A percentile compares a stretch with the other conserved stretches of the same genome.
phyloP scores from a whole-genome alignment of 805 yeast species.

The Saccharomycopsis fibuligera region DNA sequence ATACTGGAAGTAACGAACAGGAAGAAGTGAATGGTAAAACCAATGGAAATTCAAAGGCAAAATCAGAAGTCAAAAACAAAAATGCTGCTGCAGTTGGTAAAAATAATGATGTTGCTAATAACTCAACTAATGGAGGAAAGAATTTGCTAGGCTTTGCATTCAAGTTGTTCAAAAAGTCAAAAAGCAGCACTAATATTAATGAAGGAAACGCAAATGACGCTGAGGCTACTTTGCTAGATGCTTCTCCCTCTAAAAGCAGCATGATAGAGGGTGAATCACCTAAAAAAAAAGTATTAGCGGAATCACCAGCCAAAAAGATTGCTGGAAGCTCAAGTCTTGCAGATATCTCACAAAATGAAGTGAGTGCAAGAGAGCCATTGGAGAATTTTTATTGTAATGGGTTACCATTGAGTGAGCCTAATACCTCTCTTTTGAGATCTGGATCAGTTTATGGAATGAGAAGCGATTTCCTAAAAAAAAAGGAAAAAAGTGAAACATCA shows the following conservation, averaged over 20 bases:
- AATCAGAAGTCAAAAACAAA: background rate
- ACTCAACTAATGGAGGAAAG: slow-evolving; percentile 8
- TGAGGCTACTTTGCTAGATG: background rate
- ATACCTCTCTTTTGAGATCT: no score
- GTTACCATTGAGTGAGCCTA: no score
- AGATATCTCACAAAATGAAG: no score
- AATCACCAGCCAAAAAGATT: no score
- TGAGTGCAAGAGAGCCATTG: no score
- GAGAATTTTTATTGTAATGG: no score
- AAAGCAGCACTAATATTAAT: slow-evolving; percentile 13
- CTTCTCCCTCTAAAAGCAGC: no score
- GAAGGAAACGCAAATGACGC: background rate
- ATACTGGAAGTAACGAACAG: background rate
- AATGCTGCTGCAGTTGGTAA: background rate
- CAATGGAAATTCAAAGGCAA: background rate
- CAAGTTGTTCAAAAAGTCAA: slow-evolving; percentile 20
- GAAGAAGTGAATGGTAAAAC: background rate
- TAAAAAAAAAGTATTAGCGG: no score
- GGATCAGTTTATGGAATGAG: no score
- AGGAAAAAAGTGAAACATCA: background rate
- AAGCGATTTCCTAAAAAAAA: background rate
- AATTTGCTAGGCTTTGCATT: slow-evolving; percentile 19
- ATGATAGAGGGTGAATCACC: no score
- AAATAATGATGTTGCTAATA: background rate
- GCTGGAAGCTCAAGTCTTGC: no score